Evolutionary conservation across 1,139 yeast species (phyloP).

Genomic region (Kluyveromyces sp.): DNA sequence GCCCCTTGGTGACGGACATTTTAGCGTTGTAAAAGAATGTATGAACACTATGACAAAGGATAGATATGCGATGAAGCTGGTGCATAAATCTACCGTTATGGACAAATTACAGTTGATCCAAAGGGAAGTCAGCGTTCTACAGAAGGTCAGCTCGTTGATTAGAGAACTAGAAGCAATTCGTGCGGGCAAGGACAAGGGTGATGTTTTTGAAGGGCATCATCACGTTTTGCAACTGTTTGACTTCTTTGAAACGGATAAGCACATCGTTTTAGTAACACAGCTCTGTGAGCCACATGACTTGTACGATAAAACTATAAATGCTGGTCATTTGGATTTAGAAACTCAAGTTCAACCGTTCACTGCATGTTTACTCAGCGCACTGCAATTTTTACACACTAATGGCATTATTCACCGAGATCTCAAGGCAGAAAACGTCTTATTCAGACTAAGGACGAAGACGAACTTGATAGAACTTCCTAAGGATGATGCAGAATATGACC

Average conservation of each 20-base stretch:
- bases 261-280: slow-evolving; percentile 58
- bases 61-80: slow-evolving; percentile 30
- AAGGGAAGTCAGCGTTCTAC: slow-evolving; percentile 28
- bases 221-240: slow-evolving; percentile 61
- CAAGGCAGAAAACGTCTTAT: slow-evolving; percentile 79
- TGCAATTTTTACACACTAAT: slow-evolving; percentile 62
- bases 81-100: slow-evolving; percentile 23
- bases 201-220: slow-evolving; percentile 39
- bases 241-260: slow-evolving; percentile 59
- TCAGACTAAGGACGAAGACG: slow-evolving; percentile 32
- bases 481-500: slow-evolving; percentile 19
- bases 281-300: slow-evolving; percentile 64
- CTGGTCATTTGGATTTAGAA: slow-evolving; percentile 41
- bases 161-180: slow-evolving; percentile 13
- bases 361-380: slow-evolving; percentile 44
- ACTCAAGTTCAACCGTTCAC: slow-evolving; percentile 42
- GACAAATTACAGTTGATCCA: slow-evolving; percentile 29
- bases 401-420: slow-evolving; percentile 80
- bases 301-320: slow-evolving; percentile 48
- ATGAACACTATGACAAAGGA: slow-evolving; percentile 27
- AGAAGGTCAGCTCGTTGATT: slow-evolving; percentile 21
- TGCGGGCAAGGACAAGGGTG: slow-evolving; percentile 4
- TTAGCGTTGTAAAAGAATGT: slow-evolving; percentile 32
- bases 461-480: slow-evolving; percentile 9
- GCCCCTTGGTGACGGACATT: slow-evolving; percentile 32